Base-by-base conservation (phyloP, 495 filamentous ascomycete genomes). In the Parathielavia hyrcaniae region DNA sequence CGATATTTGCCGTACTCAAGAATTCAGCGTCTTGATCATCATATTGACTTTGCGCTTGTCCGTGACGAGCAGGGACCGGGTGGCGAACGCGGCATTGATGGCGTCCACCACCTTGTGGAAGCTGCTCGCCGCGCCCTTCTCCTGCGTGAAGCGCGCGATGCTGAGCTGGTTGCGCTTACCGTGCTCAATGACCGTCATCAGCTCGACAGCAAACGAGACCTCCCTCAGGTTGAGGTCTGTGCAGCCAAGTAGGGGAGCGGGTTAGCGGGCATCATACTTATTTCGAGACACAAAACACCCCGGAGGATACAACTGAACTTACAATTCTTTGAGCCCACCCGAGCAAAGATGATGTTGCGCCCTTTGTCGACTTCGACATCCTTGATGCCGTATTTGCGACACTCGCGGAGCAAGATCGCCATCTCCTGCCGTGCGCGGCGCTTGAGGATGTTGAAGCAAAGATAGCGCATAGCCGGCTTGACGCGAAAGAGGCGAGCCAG, bases 401-500 rank as follows among this genome's bases (percentile, higher is more conserved):
- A 97, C 19, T 87, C 83, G 10, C 80, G 80, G 12, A 97, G 81
- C 36, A 95, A 73, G 19, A 76, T 77, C 36, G 83, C 80, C 5
- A 95, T 73, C 57, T 95, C 90, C 61, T 85, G 86, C 36, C 90
- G 83, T 19, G 85, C 85, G 53, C 83, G 83, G 20, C 80, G 72
- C 50, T 84, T 86, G 3, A 83, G 78, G 20, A 87, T 76, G 7
- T 79, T 79, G 62, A 97, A 86, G 67, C 89, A 90, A 12, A 97
- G 67, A 10, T 85, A 77, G 52, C 81, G 80, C 30, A 75, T 83
- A 0, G 86, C 86, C 0, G 93, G 92, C 65, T 93, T 96, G 69
- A 97, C 86, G 48, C 90, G 83, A 72, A 98, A 86, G 20, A 97
- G 82, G 16, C 87, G 86, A 36, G 87, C 83, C 49, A 98, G 78